A percentile compares a stretch with the other conserved stretches of the same genome.
phyloP scores from a whole-genome alignment of 495 filamentous ascomycete genomes.

The Lepidopterella palustris region DNA sequence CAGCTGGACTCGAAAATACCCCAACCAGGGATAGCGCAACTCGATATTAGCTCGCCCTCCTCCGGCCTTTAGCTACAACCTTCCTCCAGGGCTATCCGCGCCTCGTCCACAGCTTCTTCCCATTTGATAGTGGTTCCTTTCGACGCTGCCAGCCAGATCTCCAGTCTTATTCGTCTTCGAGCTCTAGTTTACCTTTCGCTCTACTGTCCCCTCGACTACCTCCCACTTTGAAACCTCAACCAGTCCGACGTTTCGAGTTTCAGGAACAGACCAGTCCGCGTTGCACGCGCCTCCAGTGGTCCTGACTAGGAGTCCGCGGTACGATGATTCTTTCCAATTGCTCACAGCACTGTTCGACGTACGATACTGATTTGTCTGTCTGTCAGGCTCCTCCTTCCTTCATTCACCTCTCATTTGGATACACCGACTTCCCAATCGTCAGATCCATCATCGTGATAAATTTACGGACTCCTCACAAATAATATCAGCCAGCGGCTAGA shows the following conservation, averaged over 20 bases:
- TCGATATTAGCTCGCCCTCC: no score
- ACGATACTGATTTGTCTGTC: slow-evolving; percentile 15
- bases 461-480: neutral
- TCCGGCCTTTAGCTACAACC: neutral
- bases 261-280: slow-evolving; percentile 15
- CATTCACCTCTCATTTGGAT: slow-evolving; percentile 27
- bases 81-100: neutral
- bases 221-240: slow-evolving; percentile 25
- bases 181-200: slow-evolving; percentile 13
- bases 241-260: slow-evolving; percentile 26
- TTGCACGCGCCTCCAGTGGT: slow-evolving; percentile 24
- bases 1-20: no score
- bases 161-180: neutral
- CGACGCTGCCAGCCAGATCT: neutral
- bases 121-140: slow-evolving; percentile 1
- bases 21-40: no score
- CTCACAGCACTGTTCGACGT: slow-evolving; percentile 6
- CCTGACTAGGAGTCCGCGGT: slow-evolving; percentile 18
- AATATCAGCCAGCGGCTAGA: neutral
- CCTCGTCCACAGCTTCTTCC: neutral
- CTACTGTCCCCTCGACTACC: neutral
- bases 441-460: neutral
- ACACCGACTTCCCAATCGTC: neutral
- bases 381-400: slow-evolving; percentile 12
- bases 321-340: slow-evolving; percentile 8